These are phyloP conservation scores for Leccinum variicolor DNA, from an alignment of 768 basidiomycete genomes.

Conservation along the genomic window DNA sequence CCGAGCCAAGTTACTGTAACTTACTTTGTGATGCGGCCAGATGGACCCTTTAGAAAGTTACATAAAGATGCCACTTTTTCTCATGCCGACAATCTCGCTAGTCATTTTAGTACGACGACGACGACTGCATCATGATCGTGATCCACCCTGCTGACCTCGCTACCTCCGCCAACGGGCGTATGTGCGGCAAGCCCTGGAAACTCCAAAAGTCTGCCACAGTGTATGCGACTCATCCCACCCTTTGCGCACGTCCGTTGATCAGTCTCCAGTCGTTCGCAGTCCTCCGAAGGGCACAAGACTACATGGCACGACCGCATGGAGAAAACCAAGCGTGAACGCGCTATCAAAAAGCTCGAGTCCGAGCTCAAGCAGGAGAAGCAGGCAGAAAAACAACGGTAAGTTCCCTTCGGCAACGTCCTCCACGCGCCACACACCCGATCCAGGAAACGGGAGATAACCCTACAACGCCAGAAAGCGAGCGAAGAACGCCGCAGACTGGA, in stretches of 20 bases:
- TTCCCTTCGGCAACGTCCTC: not conserved
- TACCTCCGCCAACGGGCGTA: conserved; percentile 60
- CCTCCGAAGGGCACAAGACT: conserved; percentile 61
- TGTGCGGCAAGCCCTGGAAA: conserved; percentile 74
- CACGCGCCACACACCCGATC: conserved; percentile 1
- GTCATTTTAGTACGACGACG: not conserved
- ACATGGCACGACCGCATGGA: conserved; percentile 72
- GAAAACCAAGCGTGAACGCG: conserved; percentile 58
- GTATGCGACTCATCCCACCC: conserved; percentile 32
- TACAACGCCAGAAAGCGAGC: conserved; percentile 66
- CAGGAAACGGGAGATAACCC: conserved; percentile 65
- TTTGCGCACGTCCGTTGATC: conserved; percentile 4
- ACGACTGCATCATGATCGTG: not conserved
- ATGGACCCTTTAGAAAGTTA: conserved; percentile 11
- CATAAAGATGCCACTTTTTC: conserved; percentile 24
- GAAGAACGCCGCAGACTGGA: conserved; percentile 66
- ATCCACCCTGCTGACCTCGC: conserved; percentile 36
- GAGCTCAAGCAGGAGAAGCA: conserved; percentile 78
- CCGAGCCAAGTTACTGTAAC: not conserved
- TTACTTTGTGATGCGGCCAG: not conserved
- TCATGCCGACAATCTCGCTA: conserved; percentile 9
- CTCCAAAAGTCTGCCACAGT: conserved; percentile 44
- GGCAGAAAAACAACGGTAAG: conserved; percentile 60
- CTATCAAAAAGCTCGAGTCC: conserved; percentile 68
- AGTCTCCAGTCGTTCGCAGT: conserved; percentile 58